Conservation (phyloP, 305 asterid genomes). For the Vinca major region DNA sequence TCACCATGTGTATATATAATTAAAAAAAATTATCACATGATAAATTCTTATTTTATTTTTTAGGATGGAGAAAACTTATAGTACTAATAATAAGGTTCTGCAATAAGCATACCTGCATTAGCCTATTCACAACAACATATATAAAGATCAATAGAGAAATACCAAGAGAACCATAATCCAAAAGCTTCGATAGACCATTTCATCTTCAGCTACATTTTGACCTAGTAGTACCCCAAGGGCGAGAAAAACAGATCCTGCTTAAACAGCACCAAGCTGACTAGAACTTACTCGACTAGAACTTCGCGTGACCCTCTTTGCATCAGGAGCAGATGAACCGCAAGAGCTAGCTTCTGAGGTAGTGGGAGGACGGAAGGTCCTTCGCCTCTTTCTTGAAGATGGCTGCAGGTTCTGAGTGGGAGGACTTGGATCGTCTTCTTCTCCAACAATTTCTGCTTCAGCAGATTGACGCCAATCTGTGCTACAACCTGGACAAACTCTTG, state of each 20-base stretch:
- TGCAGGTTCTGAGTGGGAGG: conserved; percentile 28
- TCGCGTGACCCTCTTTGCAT: conserved; percentile 36
- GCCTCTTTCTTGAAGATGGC: conserved; percentile 37
- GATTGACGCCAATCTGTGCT: conserved; percentile 42
- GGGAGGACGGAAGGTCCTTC: conserved; percentile 12
- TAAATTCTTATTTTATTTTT: no score
- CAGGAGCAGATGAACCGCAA: conserved; percentile 16
- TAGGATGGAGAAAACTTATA: no score
- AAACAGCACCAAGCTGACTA: conserved; percentile 10
- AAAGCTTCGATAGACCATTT: not conserved
- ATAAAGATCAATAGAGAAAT: no score
- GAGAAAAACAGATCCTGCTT: no score
- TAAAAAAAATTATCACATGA: no score
- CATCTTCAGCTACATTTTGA: not conserved
- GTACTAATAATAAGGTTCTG: no score
- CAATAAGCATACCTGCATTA: no score
- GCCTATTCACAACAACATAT: no score
- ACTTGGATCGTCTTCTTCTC: conserved; percentile 25
- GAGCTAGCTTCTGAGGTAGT: conserved; percentile 19
- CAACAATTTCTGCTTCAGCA: conserved; percentile 37
- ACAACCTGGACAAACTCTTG: conserved; percentile 65
- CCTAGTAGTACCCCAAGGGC: not conserved
- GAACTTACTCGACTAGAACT: conserved; percentile 32
- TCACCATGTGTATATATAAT: no score
- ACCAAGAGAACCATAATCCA: not conserved